phyloP scores from a whole-genome alignment of 257 asterid species.

The Solanum clarkiae region DNA sequence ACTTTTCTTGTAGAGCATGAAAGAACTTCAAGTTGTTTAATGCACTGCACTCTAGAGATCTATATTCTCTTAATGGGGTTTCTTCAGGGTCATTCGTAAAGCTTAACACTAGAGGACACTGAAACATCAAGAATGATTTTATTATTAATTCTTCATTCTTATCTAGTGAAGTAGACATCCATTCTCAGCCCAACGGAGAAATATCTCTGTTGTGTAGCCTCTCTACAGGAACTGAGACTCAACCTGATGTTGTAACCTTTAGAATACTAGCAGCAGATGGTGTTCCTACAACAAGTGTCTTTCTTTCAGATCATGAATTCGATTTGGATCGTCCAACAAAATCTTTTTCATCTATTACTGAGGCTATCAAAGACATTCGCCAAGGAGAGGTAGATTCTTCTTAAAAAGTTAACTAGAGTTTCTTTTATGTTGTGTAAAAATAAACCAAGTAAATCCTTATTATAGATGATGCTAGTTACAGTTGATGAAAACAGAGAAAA shows the following conservation, averaged over 20 bases:
- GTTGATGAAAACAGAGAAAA: conserved; percentile 97
- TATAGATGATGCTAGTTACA: conserved; percentile 88
- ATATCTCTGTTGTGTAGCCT: conserved; percentile 26
- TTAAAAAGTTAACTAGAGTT: neutral
- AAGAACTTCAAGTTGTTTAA: conserved; percentile 35
- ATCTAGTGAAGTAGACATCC: conserved; percentile 37
- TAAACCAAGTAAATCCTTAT: neutral
- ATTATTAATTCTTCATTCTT: conserved; percentile 32
- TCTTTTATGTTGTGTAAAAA: neutral
- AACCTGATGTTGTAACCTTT: conserved; percentile 40
- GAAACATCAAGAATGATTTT: conserved; percentile 24
- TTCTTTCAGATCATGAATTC: conserved; percentile 47
- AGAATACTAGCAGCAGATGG: conserved; percentile 63
- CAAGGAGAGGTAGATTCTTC: conserved; percentile 57
- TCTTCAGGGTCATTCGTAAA: conserved; percentile 21
- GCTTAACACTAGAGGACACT: conserved; percentile 22
- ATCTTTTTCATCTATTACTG: conserved; percentile 68
- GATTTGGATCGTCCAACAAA: conserved; percentile 60
- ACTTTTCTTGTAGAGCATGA: conserved; percentile 8
- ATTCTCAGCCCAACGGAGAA: conserved; percentile 16
- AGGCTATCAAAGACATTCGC: conserved; percentile 80
- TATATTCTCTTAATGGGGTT: conserved; percentile 20
- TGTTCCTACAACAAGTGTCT: conserved; percentile 40
- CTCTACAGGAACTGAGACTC: conserved; percentile 42
- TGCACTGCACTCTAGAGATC: conserved; percentile 30